Conservation (phyloP, 768 basidiomycete genomes). For the Russula emetica region DNA sequence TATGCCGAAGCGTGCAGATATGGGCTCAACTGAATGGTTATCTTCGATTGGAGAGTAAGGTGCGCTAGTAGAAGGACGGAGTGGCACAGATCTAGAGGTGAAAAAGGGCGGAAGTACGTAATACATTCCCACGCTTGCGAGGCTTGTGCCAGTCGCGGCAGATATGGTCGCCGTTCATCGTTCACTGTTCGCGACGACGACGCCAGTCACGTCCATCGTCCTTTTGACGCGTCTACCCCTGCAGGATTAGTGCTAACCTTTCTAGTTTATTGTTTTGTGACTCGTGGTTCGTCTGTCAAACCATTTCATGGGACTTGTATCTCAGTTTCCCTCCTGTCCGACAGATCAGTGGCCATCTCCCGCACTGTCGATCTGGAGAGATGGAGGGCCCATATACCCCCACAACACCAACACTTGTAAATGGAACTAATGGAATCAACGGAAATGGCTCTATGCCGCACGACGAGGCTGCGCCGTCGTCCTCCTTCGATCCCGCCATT, state of each 20-base stretch:
- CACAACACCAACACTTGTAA: constrained; percentile 23
- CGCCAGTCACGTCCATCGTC: constrained; percentile 8
- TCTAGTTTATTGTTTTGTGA: neutral
- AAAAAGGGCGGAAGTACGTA: constrained; percentile 5
- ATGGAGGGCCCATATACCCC: constrained; percentile 29
- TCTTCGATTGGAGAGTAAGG: too few species aligned
- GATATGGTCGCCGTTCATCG: constrained; percentile 1
- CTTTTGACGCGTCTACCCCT: constrained; percentile 13
- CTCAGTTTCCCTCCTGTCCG: neutral
- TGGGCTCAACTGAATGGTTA: neutral
- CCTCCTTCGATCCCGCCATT: constrained; percentile 60
- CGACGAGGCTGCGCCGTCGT: constrained; percentile 39
- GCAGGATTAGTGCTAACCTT: neutral
- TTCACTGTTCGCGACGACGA: constrained; percentile 20
- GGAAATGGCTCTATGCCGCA: constrained; percentile 26
- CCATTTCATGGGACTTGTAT: neutral
- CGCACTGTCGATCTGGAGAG: constrained; percentile 9
- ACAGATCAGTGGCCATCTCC: constrained; percentile 14
- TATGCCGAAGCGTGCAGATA: neutral
- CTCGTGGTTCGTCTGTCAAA: constrained; percentile 4
- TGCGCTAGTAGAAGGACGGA: neutral
- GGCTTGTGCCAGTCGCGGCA: neutral
- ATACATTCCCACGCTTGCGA: constrained; percentile 10
- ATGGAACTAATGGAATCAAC: constrained; percentile 25
- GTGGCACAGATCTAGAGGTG: too few species aligned